Conservation (phyloP, 495 filamentous ascomycete genomes). For the Xylaria sp. region DNA sequence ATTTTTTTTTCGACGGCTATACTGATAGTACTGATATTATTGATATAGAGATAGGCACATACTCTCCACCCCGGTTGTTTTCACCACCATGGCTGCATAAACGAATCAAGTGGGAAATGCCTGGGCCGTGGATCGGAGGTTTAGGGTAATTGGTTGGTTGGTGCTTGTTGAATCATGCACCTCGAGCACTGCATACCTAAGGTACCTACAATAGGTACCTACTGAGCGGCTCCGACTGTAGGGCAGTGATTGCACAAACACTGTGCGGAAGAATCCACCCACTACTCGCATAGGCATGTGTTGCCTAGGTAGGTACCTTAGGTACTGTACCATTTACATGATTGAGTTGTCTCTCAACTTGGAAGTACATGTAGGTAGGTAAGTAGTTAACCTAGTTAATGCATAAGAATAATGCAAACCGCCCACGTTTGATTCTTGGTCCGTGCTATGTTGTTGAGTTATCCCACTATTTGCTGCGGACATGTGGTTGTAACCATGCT, state of each 20-base stretch:
- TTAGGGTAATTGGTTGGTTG: neutral
- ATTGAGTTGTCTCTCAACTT: too few species aligned
- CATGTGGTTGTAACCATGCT: neutral
- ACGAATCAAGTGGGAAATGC: neutral
- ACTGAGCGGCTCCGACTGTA: neutral
- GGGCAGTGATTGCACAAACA: neutral
- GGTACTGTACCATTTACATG: neutral
- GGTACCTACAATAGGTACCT: too few species aligned
- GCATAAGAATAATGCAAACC: too few species aligned
- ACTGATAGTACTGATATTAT: neutral
- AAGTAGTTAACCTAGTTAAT: too few species aligned
- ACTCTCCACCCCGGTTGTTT: neutral
- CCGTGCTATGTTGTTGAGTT: neutral
- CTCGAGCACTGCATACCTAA: neutral
- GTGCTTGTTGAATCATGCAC: constrained; percentile 19
- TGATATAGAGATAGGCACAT: constrained; percentile 16
- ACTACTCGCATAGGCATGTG: too few species aligned
- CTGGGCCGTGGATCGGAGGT: constrained; percentile 9
- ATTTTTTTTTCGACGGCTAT: neutral
- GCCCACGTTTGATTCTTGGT: too few species aligned
- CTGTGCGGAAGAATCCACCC: neutral
- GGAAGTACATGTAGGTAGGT: too few species aligned
- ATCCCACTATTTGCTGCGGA: neutral
- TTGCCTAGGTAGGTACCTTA: too few species aligned
- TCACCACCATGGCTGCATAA: neutral